A percentile compares a stretch with the other conserved stretches of the same genome.
Evolutionary conservation across 768 basidiomycete genomes (phyloP).

Genomic region (Leucosporidium yakuticum): DNA sequence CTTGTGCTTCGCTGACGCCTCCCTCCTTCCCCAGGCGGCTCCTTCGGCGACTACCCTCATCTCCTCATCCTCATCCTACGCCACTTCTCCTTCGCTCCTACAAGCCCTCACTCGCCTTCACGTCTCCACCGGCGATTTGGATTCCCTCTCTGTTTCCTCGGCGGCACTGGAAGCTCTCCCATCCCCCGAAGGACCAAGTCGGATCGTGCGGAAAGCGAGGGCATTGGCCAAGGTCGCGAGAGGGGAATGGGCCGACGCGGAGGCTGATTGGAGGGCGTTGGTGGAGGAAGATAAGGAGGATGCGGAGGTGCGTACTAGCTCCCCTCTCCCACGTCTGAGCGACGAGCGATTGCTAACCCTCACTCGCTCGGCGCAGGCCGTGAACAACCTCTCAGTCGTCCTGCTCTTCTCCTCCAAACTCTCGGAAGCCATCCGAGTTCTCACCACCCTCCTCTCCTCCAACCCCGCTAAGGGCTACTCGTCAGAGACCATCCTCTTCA

Average conservation of each 20-base stretch:
- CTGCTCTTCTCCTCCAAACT: constrained; percentile 5
- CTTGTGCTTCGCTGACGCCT: background rate
- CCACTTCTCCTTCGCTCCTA: background rate
- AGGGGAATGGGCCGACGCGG: constrained; percentile 5
- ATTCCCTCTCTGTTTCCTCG: background rate
- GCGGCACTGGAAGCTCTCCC: background rate
- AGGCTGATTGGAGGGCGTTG: background rate
- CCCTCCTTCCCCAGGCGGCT: background rate
- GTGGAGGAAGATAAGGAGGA: background rate
- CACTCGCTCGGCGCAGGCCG: background rate
- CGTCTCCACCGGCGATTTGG: constrained; percentile 9
- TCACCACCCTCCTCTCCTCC: background rate
- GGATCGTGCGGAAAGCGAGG: background rate
- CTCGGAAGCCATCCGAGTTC: constrained; percentile 12
- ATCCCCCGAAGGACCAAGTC: background rate
- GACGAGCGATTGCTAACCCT: background rate
- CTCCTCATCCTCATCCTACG: background rate
- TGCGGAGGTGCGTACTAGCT: constrained; percentile 1
- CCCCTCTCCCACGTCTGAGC: background rate
- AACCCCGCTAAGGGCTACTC: background rate
- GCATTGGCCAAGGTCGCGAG: constrained; percentile 1
- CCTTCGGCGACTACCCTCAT: background rate
- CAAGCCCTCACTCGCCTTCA: background rate
- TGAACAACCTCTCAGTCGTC: constrained; percentile 19
- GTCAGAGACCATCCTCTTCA: constrained; percentile 11